phyloP scores from a whole-genome alignment of 2,329 filamentous ascomycete genomes.

The Sporothrix curviconia region DNA sequence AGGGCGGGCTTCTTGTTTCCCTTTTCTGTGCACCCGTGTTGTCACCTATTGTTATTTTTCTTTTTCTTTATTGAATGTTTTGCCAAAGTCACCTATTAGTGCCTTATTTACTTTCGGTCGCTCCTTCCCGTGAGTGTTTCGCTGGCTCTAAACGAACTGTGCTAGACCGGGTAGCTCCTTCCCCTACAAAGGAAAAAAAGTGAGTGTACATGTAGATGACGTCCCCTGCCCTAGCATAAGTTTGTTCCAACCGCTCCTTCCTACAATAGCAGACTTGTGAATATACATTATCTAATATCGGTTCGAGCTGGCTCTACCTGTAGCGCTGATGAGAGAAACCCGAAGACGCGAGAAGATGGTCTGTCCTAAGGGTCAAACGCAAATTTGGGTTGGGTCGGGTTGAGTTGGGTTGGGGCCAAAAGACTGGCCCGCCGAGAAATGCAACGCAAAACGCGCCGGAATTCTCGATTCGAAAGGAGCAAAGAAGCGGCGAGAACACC shows the following conservation, averaged over 20 bases:
- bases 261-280: not conserved
- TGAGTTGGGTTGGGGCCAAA: not conserved
- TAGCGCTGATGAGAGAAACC: too few relatives aligned
- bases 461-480: not conserved
- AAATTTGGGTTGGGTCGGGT: not conserved
- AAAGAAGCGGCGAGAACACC: not conserved
- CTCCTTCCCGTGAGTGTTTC: too few relatives aligned
- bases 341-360: not conserved
- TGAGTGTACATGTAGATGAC: too few relatives aligned
- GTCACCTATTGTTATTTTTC: too few relatives aligned
- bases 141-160: not conserved
- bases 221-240: too few relatives aligned
- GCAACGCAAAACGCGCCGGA: constrained; percentile 10
- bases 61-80: too few relatives aligned
- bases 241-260: not conserved
- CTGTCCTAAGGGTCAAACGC: not conserved
- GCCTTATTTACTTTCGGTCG: too few relatives aligned
- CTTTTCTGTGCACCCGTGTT: too few relatives aligned
- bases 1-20: too few relatives aligned
- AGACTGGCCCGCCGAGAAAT: not conserved
- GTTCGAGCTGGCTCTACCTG: too few relatives aligned
- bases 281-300: too few relatives aligned
- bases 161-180: not conserved
- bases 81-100: too few relatives aligned
- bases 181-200: not conserved